Conservation (phyloP, 2,329 filamentous ascomycete genomes). For the Alternaria sp. region DNA sequence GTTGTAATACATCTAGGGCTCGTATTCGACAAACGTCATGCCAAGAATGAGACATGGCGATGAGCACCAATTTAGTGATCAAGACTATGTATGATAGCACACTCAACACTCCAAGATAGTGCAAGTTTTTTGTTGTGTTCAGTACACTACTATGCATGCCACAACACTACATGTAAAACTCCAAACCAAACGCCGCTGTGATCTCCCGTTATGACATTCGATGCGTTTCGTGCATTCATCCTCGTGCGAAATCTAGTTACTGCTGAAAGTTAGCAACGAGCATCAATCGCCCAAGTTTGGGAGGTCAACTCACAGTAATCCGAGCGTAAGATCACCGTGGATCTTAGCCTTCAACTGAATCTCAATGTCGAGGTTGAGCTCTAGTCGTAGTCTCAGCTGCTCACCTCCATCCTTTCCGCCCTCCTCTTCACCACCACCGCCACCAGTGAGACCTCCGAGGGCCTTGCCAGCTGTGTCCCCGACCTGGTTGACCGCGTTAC, state of each 20-base stretch:
- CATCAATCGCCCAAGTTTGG: background rate
- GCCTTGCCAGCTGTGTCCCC: conserved; percentile 55
- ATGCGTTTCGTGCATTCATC: conserved; percentile 29
- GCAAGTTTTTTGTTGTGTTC: conserved; percentile 21
- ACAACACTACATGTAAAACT: conserved; percentile 36
- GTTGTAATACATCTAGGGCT: background rate
- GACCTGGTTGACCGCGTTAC: conserved; percentile 60
- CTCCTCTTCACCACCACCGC: conserved; percentile 48
- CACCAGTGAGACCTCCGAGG: conserved; percentile 59
- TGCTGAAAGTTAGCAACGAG: conserved; percentile 31
- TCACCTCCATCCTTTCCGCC: conserved; percentile 53
- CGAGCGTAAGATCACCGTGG: conserved; percentile 69
- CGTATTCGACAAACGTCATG: background rate
- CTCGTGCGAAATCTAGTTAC: conserved; percentile 39
- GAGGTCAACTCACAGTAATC: conserved; percentile 56
- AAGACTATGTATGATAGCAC: background rate
- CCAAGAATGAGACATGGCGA: background rate
- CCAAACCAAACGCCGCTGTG: conserved; percentile 39
- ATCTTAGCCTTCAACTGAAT: conserved; percentile 71
- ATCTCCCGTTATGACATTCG: conserved; percentile 16
- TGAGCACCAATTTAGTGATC: background rate
- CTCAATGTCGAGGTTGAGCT: conserved; percentile 70
- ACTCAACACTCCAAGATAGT: background rate
- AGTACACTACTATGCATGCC: conserved; percentile 29
- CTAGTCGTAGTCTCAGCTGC: conserved; percentile 65